Evolutionary conservation across 495 filamentous ascomycete genomes (phyloP), one percentile per base, ranked within the genome.

Genomic region (Xanthoparmelia taractica): DNA sequence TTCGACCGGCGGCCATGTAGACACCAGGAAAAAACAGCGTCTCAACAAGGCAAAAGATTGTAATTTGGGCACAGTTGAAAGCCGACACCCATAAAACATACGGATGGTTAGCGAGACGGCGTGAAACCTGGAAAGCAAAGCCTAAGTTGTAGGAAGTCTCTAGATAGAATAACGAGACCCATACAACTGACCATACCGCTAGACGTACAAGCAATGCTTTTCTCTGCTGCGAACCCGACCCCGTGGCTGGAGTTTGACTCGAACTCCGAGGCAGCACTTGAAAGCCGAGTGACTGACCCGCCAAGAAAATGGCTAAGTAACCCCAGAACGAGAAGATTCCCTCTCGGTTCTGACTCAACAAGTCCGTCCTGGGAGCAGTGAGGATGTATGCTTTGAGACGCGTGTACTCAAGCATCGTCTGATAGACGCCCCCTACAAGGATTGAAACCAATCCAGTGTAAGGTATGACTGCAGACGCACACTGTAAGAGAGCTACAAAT

Each of bases 251-350:
- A 2, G 20, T 27, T 37, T 23, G 52, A 52, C 40, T 67, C 36
- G 66, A 72, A 70, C 64, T 76, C 29, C 88, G 79, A 0, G 90
- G 88, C 17, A 98, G 83, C 41, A 92, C 81, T 45, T 86, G 80
- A 74, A 89, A 85, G 45, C 94, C 94, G 34, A 84, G 80, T 40
- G 87, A 87, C 71, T 94, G 91, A 8, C 94, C 94, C 4, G 90
- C 85, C 18, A 98, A 80, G 74, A 97, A 99, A 57, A 99, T 96
- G 20, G 95, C 88, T 23, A 99, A 80, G 73, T 97, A 99, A 3
- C 94, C 94, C 41, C 86, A 74, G 74, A 97, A 96, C 25, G 91
- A 96, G 73, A 91, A 96, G 41, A 97, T 79, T 2, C 94, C 94
- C 71, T 99, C 94, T 25, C 93, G 83, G 73, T 97, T 97, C 77